Percentiles rank a stretch among this genome's conserved stretches.
Evolutionary conservation across 148 eudicot genomes (phyloP).

Genomic region (Gaultheria prostrata): DNA sequence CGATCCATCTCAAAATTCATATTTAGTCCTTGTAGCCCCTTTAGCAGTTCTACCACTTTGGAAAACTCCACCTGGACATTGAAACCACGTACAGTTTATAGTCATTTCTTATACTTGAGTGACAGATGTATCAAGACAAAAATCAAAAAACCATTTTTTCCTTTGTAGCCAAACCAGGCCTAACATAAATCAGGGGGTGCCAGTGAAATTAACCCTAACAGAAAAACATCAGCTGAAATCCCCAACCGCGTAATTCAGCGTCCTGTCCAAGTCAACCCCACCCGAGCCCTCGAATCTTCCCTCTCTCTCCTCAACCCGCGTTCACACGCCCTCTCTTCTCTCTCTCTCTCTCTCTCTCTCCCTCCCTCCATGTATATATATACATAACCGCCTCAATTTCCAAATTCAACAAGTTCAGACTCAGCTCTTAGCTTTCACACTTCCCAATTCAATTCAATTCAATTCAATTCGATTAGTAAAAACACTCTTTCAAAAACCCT

Average conservation of each 20-base stretch:
- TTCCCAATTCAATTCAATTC: neutral
- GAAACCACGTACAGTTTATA: no score
- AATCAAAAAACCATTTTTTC: no score
- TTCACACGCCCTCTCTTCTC: neutral
- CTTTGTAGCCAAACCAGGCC: no score
- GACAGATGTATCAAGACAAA: no score
- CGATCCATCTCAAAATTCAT: no score
- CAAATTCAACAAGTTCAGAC: constrained; percentile 10
- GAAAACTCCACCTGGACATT: no score
- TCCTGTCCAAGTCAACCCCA: constrained; percentile 5
- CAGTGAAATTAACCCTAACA: no score
- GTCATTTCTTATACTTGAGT: no score
- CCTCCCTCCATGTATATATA: neutral
- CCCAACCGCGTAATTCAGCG: neutral
- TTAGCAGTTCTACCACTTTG: no score
- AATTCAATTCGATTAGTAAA: neutral
- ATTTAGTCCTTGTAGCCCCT: no score
- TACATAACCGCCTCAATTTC: neutral
- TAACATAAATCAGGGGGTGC: no score
- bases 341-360: neutral
- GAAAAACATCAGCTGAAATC: neutral
- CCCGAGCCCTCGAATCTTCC: neutral
- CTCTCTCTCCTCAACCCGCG: neutral
- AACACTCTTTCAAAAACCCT: neutral
- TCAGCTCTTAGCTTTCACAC: constrained; percentile 25